Base-by-base conservation (phyloP, 2,329 filamentous ascomycete species). In the Fusarium verticillioides region DNA sequence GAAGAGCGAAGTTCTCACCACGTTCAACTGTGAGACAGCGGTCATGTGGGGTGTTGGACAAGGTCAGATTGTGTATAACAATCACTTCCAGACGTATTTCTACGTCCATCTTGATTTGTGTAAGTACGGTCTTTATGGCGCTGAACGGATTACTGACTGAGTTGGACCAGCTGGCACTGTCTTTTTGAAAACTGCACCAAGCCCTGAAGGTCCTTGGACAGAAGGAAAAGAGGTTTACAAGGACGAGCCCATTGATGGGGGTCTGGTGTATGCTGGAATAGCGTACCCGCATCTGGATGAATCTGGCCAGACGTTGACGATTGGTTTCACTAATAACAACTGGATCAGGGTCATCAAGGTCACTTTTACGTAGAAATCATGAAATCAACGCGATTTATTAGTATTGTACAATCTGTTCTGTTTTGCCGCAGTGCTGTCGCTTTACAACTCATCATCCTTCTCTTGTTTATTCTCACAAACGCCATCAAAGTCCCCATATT, bases 261-360 rank as follows among this genome's bases (percentile, higher is more conserved):
- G 72, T 0, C 10, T 75, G 28, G 81, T 82, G 5, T 84, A 84
- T 49, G 82, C 82, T 4, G 82, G 82, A 2, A 21, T 83, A 71
- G 82, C 47, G 4, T 83, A 84, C 43, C 82, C 83, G 1, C 82
- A 84, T 47, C 66, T 84, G 7, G 82, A 84, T 44, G 67, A 73
- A 9, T 79, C 78, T 0, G 82, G 82, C 0, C 74, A 74, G 69
- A 84, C 81, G 1, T 47, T 84, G 62, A 82, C 80, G 2, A 77
- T 84, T 50, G 82, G 81, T 0, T 84, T 78, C 40, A 84, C 82
- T 3, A 84, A 84, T 61, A 81, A 83, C 34, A 83, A 83, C 56
- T 78, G 79, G 43, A 82, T 82, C 12, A 79, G 84, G 58, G 75
- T 84, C 2, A 78, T 83, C 46, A 81, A 76, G 53, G 80, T 70